These are phyloP conservation scores for Eutrema japonicum DNA, from an alignment of 345 rosid species.

Conservation along the genomic window DNA sequence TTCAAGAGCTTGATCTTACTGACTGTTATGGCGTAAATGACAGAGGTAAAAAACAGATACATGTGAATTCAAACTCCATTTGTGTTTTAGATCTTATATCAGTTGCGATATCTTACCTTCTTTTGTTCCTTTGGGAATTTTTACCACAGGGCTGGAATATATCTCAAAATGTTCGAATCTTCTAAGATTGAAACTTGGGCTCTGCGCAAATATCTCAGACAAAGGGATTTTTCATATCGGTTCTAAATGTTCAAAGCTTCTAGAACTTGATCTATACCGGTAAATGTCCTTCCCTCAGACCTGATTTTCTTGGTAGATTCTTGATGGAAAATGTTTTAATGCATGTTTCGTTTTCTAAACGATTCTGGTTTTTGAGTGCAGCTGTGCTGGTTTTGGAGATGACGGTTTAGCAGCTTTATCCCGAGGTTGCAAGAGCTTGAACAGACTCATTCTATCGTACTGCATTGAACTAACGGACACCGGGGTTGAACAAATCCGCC, in stretches of 20 bases:
- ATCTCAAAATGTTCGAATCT: conserved; percentile 74
- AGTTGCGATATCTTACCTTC: not conserved
- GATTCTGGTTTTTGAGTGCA: conserved; percentile 40
- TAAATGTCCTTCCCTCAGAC: conserved; percentile 36
- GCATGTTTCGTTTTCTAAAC: conserved; percentile 10
- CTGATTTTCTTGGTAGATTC: not conserved
- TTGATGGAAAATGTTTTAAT: not conserved
- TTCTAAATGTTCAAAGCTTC: conserved; percentile 64
- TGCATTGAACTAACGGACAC: conserved; percentile 65
- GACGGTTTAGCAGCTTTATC: conserved; percentile 76
- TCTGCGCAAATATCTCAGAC: conserved; percentile 70
- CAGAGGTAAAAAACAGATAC: conserved; percentile 50
- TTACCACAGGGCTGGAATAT: conserved; percentile 69
- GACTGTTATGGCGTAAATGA: conserved; percentile 78
- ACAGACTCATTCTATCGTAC: conserved; percentile 77
- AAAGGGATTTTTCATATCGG: conserved; percentile 70
- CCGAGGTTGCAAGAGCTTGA: conserved; percentile 76
- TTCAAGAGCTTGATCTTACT: conserved; percentile 89
- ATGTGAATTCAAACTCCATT: not conserved
- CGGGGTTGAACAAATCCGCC: conserved; percentile 61
- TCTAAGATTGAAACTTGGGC: conserved; percentile 69
- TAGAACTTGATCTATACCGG: conserved; percentile 87
- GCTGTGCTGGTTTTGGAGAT: conserved; percentile 72
- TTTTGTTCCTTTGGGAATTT: not conserved
- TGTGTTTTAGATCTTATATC: conserved; percentile 7